These are phyloP conservation scores for Lentinula boryana DNA, from an alignment of 768 basidiomycete species.

Conservation along the genomic window DNA sequence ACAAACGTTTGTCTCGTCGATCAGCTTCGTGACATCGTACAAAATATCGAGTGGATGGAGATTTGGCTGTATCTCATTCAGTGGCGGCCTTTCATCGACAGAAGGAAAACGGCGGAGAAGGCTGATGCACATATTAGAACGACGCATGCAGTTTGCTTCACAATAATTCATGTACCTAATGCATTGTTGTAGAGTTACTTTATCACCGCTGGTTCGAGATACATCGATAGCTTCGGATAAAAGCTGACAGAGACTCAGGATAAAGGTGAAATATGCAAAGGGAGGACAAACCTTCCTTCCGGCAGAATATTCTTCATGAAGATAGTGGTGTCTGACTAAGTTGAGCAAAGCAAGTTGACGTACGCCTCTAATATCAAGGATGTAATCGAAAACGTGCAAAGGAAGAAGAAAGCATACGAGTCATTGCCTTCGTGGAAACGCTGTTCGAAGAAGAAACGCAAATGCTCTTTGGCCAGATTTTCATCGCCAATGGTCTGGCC, in stretches of 20 bases:
- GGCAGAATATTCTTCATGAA: slow-evolving; percentile 59
- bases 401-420: slow-evolving; percentile 47
- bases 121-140: slow-evolving; percentile 28
- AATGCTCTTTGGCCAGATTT: slow-evolving; percentile 59
- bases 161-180: slow-evolving; percentile 44
- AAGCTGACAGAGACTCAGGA: slow-evolving; percentile 34
- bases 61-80: slow-evolving; percentile 74
- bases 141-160: background rate
- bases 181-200: slow-evolving; percentile 70
- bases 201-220: slow-evolving; percentile 70
- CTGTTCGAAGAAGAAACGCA: slow-evolving; percentile 80
- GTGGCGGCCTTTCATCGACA: slow-evolving; percentile 36
- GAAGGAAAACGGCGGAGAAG: slow-evolving; percentile 68
- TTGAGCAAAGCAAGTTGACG: slow-evolving; percentile 79
- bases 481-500: slow-evolving; percentile 63
- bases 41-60: slow-evolving; percentile 73
- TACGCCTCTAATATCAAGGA: slow-evolving; percentile 44
- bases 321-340: slow-evolving; percentile 72
- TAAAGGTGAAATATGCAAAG: background rate
- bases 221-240: slow-evolving; percentile 73
- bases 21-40: slow-evolving; percentile 71
- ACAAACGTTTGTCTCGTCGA: slow-evolving; percentile 57
- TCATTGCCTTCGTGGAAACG: slow-evolving; percentile 76
- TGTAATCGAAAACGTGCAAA: background rate
- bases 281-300: slow-evolving; percentile 51